Base-by-base conservation (phyloP, 2,329 filamentous ascomycete genomes). In the Fusarium anthophilum region DNA sequence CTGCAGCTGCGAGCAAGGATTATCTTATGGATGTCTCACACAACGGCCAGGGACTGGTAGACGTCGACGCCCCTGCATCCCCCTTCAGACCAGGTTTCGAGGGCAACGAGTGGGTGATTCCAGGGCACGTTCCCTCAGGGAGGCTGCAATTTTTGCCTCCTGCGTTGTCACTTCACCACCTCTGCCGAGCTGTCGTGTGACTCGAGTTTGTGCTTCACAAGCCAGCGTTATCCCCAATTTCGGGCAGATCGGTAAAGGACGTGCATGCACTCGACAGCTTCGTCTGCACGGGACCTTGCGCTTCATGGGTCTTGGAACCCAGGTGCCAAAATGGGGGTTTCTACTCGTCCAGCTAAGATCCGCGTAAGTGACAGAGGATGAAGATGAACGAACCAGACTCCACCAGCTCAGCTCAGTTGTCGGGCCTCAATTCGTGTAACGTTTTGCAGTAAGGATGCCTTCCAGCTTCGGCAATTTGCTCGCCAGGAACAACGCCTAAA, bases 21-120 rank as follows among this genome's bases (percentile, higher is more conserved):
- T 13, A 41, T 53, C 57, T 45, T 32, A 73, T 72, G 71, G 63
- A 59, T 73, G 71, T 73, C 71, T 74, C 71, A 51, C 48, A 61
- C 48, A 45, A 54, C 28, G 57, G 58, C 67, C 60, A 30, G 63
- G 38, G 67, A 74, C 61, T 72, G 63, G 67, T 47, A 59, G 67
- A 53, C 44, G 30, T 28, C 38, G 38, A 58, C 14, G 68, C 72
- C 72, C 72, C 72, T 69, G 72, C 72, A 60, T 61, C 63, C 50
- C 54, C 62, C 54, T 73, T 45, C 70, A 68, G 48, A 57, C 62
- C 54, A 55, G 59, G 70, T 57, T 45, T 60, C 53, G 39, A 71
- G 56, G 57, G 35, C n/a, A 54, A 58, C 48, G 47, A 74, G 67
- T 74, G 71, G 67, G 30, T 35, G 71, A 68, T 48, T 44, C 35